phyloP scores from a whole-genome alignment of 2,329 filamentous ascomycete genomes.

The Aureobasidium sp. region DNA sequence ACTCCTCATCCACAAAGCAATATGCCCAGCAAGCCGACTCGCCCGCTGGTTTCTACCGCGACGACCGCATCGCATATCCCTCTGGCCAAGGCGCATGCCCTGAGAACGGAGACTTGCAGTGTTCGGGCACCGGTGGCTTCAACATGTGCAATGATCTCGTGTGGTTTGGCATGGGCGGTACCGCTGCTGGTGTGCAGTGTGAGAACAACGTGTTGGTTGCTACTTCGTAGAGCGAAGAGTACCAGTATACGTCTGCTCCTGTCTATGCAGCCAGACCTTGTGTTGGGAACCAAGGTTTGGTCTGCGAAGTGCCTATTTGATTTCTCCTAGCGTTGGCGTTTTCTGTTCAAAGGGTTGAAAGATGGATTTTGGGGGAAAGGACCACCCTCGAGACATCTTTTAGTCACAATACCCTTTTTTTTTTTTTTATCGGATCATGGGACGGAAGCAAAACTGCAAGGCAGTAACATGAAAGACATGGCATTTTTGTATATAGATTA shows the following conservation, averaged over 20 bases:
- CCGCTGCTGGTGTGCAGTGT: slow-evolving; percentile 21
- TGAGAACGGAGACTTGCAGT: slow-evolving; percentile 20
- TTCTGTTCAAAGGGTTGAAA: not conserved
- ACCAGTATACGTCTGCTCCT: not conserved
- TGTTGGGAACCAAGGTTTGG: not conserved
- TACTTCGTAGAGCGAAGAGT: slow-evolving; percentile 3
- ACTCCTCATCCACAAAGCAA: slow-evolving; percentile 13
- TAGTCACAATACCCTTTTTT: not conserved
- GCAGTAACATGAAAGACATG: not conserved
- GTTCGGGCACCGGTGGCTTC: slow-evolving; percentile 21
- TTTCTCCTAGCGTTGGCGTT: not conserved
- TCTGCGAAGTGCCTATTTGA: not conserved
- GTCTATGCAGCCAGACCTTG: not conserved
- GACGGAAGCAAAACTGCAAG: not conserved
- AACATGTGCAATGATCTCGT: slow-evolving; percentile 24
- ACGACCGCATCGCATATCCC: slow-evolving; percentile 25
- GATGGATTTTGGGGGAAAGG: not conserved
- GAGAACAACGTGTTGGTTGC: slow-evolving; percentile 19
- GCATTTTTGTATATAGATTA: slow-evolving; percentile 2
- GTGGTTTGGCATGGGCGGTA: slow-evolving; percentile 24
- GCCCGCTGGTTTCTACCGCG: slow-evolving; percentile 21
- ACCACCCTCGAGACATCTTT: not conserved
- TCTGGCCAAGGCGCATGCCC: slow-evolving; percentile 21
- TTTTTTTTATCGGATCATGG: not conserved
- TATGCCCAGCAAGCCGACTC: slow-evolving; percentile 21